phyloP scores from a whole-genome alignment of 1,139 yeast species.

The Lodderomyces pseudojiufengensis region DNA sequence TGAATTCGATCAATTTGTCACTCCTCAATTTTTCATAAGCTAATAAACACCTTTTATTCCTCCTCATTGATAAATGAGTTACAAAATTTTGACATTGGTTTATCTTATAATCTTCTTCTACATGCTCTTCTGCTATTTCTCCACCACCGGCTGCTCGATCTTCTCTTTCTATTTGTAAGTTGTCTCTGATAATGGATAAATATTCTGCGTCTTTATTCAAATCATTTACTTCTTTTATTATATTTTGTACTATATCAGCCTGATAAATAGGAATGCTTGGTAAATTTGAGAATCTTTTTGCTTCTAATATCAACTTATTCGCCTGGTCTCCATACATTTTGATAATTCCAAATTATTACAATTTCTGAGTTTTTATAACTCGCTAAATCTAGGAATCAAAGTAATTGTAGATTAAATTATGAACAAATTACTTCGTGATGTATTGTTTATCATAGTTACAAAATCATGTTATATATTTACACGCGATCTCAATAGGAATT shows the following conservation, averaged over 20 bases:
- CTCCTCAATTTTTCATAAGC: conserved; percentile 80
- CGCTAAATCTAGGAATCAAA: too few species aligned
- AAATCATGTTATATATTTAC: too few species aligned
- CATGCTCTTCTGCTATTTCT: conserved; percentile 17
- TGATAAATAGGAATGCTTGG: conserved; percentile 72
- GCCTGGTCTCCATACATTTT: conserved; percentile 88
- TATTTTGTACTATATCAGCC: conserved; percentile 66
- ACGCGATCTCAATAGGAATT: too few species aligned
- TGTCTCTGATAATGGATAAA: conserved; percentile 15
- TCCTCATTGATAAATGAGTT: conserved; percentile 73
- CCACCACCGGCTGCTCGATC: conserved; percentile 10
- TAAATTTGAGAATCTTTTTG: conserved; percentile 69
- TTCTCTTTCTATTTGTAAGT: conserved; percentile 8
- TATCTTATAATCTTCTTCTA: conserved; percentile 37
- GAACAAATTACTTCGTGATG: too few species aligned
- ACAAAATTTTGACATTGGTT: conserved; percentile 75
- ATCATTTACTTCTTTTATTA: conserved; percentile 57
- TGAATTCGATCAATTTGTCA: conserved; percentile 59
- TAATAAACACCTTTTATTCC: conserved; percentile 83
- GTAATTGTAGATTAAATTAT: too few species aligned
- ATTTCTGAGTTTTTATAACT: too few species aligned
- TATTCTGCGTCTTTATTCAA: conserved; percentile 50
- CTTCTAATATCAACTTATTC: conserved; percentile 75
- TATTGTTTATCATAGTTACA: too few species aligned
- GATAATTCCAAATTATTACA: too few species aligned